Base-by-base conservation (phyloP, 2,329 filamentous ascomycete species). In the Alternaria dauci region DNA sequence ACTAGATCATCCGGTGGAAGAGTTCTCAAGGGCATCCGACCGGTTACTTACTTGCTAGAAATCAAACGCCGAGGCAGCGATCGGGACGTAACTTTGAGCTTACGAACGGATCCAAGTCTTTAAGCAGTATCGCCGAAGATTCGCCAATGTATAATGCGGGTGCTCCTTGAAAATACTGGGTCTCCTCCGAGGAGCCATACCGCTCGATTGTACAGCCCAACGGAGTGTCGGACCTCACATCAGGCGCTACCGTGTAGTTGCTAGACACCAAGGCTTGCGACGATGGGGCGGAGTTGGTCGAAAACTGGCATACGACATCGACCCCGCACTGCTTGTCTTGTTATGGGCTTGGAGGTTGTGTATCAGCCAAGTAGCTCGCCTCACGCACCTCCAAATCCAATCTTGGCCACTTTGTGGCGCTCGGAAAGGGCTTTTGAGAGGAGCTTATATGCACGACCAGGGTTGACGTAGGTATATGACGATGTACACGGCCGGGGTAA, bases 391-490 rank as follows among this genome's bases (percentile, higher is more conserved):
- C 23, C 36, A 18, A 42, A 23, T 25, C 20, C 18, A 20, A 30
- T 50, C 51, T 58, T 60, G 52, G 65, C 46, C 23, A 11, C 14
- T 56, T 26, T 58, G 65, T 66, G 61, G 70, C 71, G 63, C 69
- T 70, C 32, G 69, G 70, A 56, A 63, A 68, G 62, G 70, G 73
- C 73, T 73, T 67, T 50, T 64, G 46, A 54, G 55, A 55, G 68
- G 65, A 70, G 72, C 70, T 76, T 75, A 71, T 67, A 63, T 71
- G 52, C 63, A 71, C 67, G 58, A 59, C 68, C 59, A 48, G 61
- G 61, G 38, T 47, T 51, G 62, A 55, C 36, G 51, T 56, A 62
- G 61, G 55, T 58, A 70, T 59, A 76, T 73, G 73, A 76, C 63
- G 70, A 73, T 74, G 67, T 62, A 59, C 67, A 63, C 32, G 44